These are phyloP conservation scores for Zygosaccharomyces gambellarensis DNA, from an alignment of 805 yeast genomes.

Conservation along the genomic window DNA sequence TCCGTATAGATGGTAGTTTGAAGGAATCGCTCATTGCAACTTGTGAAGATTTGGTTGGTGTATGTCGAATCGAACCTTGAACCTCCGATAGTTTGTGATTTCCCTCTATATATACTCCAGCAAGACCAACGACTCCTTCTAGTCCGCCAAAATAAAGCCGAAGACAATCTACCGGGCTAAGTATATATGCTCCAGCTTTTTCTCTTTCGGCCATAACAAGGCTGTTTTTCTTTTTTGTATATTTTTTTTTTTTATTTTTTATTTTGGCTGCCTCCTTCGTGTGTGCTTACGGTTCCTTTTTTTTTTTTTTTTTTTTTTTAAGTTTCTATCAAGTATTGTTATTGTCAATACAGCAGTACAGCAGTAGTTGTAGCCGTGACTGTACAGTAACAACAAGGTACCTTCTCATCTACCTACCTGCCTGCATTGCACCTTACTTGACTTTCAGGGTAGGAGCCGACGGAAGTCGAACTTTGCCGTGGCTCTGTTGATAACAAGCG, in stretches of 20 bases:
- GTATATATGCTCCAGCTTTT: not conserved
- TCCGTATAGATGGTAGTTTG: constrained; percentile 16
- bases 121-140: no score
- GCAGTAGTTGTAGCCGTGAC: no score
- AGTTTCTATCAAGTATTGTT: not conserved
- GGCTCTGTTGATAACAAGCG: not conserved
- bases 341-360: not conserved
- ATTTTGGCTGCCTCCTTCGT: not conserved
- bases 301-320: not conserved
- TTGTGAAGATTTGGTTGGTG: not conserved
- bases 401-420: not conserved
- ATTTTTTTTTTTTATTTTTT: not conserved
- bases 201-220: not conserved
- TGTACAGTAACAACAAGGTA: not conserved
- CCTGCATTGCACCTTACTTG: no score
- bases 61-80: not conserved
- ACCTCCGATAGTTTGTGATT: not conserved
- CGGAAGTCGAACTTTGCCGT: not conserved
- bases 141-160: no score
- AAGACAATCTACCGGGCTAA: no score
- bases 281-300: no score
- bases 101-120: not conserved
- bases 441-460: not conserved
- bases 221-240: not conserved
- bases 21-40: constrained; percentile 2